These are phyloP conservation scores for Kwoniella botswanensis DNA, from an alignment of 768 basidiomycete species.

Conservation along the genomic window DNA sequence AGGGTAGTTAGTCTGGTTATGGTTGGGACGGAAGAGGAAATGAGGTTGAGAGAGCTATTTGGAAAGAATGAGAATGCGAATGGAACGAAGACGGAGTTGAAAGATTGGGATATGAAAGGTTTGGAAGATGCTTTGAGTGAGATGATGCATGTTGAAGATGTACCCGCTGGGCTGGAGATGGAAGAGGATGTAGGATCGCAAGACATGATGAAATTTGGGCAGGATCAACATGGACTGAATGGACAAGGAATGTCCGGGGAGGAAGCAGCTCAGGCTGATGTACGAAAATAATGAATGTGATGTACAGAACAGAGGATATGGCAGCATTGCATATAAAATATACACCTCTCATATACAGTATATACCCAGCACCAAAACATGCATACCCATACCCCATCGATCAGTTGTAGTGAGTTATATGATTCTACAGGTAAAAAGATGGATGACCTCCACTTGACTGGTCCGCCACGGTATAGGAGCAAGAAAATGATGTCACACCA, in stretches of 20 bases:
- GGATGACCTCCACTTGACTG: slow-evolving; percentile 16
- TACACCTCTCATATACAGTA: background rate
- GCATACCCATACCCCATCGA: background rate
- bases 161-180: background rate
- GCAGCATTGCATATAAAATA: background rate
- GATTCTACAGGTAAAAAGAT: background rate
- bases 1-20: slow-evolving; percentile 26
- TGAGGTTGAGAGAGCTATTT: slow-evolving; percentile 26
- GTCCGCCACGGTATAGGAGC: background rate
- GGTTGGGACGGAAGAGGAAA: slow-evolving; percentile 27
- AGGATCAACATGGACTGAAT: too few relatives aligned
- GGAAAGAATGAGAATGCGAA: background rate
- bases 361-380: background rate
- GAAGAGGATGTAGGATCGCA: background rate
- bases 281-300: too few relatives aligned
- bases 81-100: background rate
- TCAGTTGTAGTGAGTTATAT: background rate
- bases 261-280: too few relatives aligned
- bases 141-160: background rate
- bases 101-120: slow-evolving; percentile 13
- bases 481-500: slow-evolving; percentile 22
- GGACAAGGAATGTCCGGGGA: too few relatives aligned
- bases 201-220: too few relatives aligned
- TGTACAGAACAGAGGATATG: too few relatives aligned
- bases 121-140: slow-evolving; percentile 5